phyloP scores from a whole-genome alignment of 2,329 filamentous ascomycete species.

The Stenocarpella maydis region DNA sequence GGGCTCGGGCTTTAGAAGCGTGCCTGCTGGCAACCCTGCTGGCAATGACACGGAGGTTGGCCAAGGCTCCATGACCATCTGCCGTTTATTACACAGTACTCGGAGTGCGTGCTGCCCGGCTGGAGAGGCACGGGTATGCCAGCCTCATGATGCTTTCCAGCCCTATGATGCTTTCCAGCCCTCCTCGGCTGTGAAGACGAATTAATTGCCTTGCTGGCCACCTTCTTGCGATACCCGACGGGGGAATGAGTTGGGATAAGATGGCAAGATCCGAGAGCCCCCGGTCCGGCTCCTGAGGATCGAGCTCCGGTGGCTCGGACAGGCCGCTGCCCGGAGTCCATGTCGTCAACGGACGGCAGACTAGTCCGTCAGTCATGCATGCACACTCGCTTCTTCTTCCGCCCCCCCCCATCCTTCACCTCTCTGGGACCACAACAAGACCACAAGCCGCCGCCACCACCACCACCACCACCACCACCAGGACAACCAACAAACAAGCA shows the following conservation, averaged over 20 bases:
- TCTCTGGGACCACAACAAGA: not conserved
- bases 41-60: no score
- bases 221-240: not conserved
- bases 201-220: no score
- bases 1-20: not conserved
- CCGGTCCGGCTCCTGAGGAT: not conserved
- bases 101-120: not conserved
- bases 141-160: not conserved
- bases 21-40: not conserved
- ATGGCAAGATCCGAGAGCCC: not conserved
- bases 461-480: not conserved
- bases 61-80: no score
- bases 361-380: no score
- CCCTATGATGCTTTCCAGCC: no score
- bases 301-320: not conserved
- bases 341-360: conserved; percentile 25
- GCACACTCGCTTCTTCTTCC: not conserved
- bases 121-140: not conserved
- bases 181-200: no score
- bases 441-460: not conserved
- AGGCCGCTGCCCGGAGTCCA: conserved; percentile 5
- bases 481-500: not conserved
- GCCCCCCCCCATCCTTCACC: not conserved
- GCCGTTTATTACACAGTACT: not conserved
- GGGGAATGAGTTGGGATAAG: not conserved